Conservation (phyloP, 1,284 basidiomycete species). For the Malassezia slooffiae region DNA sequence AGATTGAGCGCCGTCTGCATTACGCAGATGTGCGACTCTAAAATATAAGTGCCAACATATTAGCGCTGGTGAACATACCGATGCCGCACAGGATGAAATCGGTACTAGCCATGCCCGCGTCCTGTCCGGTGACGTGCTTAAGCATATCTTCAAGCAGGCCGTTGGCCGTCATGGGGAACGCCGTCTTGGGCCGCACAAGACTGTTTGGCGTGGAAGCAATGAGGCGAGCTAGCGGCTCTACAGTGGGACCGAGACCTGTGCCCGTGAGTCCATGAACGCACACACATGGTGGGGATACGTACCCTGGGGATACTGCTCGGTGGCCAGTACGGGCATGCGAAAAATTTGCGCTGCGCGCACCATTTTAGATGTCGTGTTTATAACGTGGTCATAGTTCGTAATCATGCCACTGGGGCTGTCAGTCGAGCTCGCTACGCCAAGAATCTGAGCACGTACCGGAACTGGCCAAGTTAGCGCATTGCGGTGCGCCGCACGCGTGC, state of each 20-base stretch:
- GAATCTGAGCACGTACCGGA: conserved; percentile 4
- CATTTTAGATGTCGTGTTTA: background rate
- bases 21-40: conserved; percentile 7
- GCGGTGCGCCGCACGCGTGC: background rate
- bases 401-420: background rate
- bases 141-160: background rate
- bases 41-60: no score
- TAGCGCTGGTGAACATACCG: background rate
- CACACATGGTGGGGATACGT: no score
- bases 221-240: background rate
- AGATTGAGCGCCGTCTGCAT: conserved; percentile 4
- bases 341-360: conserved; percentile 2
- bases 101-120: background rate
- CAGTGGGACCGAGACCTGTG: conserved; percentile 1
- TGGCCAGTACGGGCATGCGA: conserved; percentile 1
- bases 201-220: background rate
- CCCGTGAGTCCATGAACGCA: background rate
- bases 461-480: no score
- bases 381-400: background rate
- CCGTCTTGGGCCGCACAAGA: background rate
- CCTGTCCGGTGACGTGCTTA: background rate
- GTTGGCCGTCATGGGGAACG: background rate
- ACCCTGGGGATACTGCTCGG: conserved; percentile 4
- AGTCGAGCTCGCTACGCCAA: no score
- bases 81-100: conserved; percentile 7